Evolutionary conservation across 1,284 basidiomycete species (phyloP), one percentile per base, ranked within the genome.

Genomic region (Mycosarcoma mackinlayi): DNA sequence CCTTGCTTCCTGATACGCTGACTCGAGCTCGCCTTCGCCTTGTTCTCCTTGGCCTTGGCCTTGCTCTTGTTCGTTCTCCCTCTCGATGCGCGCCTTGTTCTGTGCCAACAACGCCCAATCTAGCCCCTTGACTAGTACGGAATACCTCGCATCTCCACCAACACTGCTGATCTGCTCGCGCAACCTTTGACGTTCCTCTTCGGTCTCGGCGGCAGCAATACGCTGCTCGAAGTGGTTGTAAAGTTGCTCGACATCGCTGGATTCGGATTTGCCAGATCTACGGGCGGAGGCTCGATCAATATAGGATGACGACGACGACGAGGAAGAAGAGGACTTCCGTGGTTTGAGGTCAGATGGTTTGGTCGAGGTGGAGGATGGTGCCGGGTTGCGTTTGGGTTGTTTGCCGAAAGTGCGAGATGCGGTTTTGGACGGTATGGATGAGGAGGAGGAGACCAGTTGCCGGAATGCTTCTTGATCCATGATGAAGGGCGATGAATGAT

Each of bases 51-150:
- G 49, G 11, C 11, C 31, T 4, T n/a, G n/a, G n/a, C n/a, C n/a
- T n/a, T n/a, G n/a, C n/a, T n/a, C n/a, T n/a, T n/a, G n/a, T n/a
- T 37, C 60, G 9, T 34, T 41, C 24, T 62, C 65, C 8, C 39
- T 83, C 9, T 86, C 86, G n/a, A 85, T 60, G 45, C 73, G 58
- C 0, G 91, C 91, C 83, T 89, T 92, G 71, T 92, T 89, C 76
- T 92, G 90, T 74, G 93, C 91, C 8, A 96, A 85, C 4, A 95
- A 86, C 0, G 92, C 89, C 79, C 90, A 88, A 79, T 96, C 93
- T 30, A 96, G 88, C n/a, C 93, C 92, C 76, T 93, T 94, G 37
- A 94, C 92, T 4, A 94, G 87, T 42, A 94, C 88, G 3, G 91
- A 89, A 81, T 94, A 92, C 52, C 89, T 87, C 38, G 88, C 88